These are phyloP conservation scores for Ephemerocybe angulata DNA, from an alignment of 768 basidiomycete species.

Conservation along the genomic window DNA sequence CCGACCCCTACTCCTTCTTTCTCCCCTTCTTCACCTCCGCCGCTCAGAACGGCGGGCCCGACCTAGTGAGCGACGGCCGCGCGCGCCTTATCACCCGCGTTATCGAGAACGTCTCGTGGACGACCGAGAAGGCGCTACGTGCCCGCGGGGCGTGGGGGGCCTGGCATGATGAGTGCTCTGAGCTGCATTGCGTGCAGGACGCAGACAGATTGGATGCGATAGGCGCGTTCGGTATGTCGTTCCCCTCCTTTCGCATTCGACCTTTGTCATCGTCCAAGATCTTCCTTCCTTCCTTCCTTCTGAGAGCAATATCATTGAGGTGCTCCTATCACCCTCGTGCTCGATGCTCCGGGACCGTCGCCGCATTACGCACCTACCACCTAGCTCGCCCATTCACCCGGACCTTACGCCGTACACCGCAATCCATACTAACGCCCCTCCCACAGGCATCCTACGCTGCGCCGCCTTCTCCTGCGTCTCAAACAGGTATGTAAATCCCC, in stretches of 20 bases:
- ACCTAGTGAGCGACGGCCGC: conserved; percentile 59
- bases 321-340: too few species aligned
- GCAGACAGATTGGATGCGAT: conserved; percentile 78
- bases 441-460: conserved; percentile 59
- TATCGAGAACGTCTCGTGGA: conserved; percentile 82
- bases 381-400: too few species aligned
- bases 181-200: conserved; percentile 81
- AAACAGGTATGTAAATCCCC: conserved; percentile 38
- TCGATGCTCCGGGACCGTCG: too few species aligned
- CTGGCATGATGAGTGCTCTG: conserved; percentile 70
- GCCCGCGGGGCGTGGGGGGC: conserved; percentile 50
- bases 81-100: conserved; percentile 55
- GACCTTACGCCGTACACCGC: too few species aligned
- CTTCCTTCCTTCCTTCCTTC: neutral
- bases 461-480: conserved; percentile 58
- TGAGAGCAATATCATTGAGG: too few species aligned
- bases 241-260: too few species aligned
- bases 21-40: conserved; percentile 57
- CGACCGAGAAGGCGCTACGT: conserved; percentile 69
- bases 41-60: conserved; percentile 40
- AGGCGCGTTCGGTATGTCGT: conserved; percentile 73
- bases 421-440: too few species aligned
- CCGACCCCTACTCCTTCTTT: conserved; percentile 64
- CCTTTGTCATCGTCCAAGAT: neutral
- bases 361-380: too few species aligned